These are phyloP conservation scores for Rhizopogon sp. DNA, from an alignment of 768 basidiomycete genomes.

Conservation along the genomic window DNA sequence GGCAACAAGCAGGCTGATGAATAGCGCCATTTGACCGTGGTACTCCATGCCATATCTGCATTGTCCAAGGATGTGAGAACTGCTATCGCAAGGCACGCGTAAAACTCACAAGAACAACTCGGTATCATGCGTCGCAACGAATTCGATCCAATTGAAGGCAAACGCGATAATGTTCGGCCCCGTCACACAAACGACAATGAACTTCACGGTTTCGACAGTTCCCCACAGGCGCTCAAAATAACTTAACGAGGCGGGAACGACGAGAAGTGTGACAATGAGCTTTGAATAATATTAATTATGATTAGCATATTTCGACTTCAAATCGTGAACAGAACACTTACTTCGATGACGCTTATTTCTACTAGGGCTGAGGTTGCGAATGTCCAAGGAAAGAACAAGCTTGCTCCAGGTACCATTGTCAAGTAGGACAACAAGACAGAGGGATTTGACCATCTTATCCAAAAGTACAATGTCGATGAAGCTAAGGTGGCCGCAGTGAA, in stretches of 20 bases:
- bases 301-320: constrained; percentile 1
- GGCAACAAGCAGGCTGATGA: constrained; percentile 85
- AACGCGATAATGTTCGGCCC: constrained; percentile 87
- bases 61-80: constrained; percentile 8
- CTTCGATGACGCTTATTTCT: constrained; percentile 82
- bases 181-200: constrained; percentile 73
- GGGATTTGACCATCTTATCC: constrained; percentile 50
- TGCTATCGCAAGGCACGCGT: constrained; percentile 3
- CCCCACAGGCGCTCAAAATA: constrained; percentile 98
- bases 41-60: constrained; percentile 82
- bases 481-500: constrained; percentile 61
- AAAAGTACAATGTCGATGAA: constrained; percentile 56
- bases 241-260: constrained; percentile 77
- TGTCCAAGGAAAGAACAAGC: constrained; percentile 89
- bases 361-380: constrained; percentile 85
- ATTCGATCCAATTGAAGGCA: constrained; percentile 87
- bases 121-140: constrained; percentile 58
- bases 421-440: constrained; percentile 56
- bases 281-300: constrained; percentile 25
- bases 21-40: constrained; percentile 90
- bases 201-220: constrained; percentile 76
- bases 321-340: constrained; percentile 31
- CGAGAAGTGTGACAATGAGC: constrained; percentile 73
- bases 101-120: constrained; percentile 73
- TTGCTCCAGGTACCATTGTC: constrained; percentile 75